Evolutionary conservation across 306 rosid species (phyloP).

Genomic region (Sophora flavescens): DNA sequence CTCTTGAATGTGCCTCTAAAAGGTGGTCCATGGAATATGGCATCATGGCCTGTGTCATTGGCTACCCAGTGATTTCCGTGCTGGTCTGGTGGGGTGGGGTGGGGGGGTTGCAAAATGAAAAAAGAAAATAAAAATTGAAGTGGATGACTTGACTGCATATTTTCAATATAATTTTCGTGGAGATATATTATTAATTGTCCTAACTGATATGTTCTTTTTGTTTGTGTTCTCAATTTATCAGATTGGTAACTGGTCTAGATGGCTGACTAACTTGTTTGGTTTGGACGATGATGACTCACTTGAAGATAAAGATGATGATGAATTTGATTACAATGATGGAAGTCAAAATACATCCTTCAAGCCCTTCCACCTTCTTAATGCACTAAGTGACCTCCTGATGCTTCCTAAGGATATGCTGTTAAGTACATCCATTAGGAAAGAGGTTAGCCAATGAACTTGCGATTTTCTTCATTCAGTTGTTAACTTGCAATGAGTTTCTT

Average conservation of each 20-base stretch:
- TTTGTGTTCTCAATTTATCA: constrained; percentile 50
- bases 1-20: constrained; percentile 12
- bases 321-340: constrained; percentile 51
- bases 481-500: constrained; percentile 17
- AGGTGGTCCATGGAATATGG: constrained; percentile 10
- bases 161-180: constrained; percentile 9
- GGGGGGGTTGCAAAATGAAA: no score
- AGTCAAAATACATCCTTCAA: constrained; percentile 68
- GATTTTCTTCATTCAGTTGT: constrained; percentile 27
- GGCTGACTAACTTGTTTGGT: constrained; percentile 87
- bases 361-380: constrained; percentile 87
- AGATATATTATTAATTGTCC: background rate
- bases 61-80: no score
- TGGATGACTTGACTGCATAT: background rate
- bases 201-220: constrained; percentile 5
- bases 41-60: background rate
- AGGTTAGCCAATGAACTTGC: constrained; percentile 62
- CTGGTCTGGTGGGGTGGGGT: no score
- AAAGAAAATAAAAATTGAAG: background rate
- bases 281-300: constrained; percentile 75
- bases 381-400: constrained; percentile 96
- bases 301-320: constrained; percentile 57
- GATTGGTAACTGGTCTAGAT: constrained; percentile 99
- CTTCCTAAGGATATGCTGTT: constrained; percentile 98
- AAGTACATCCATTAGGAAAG: constrained; percentile 78